Evolutionary conservation across 2,329 filamentous ascomycete species (phyloP), one percentile per base, ranked within the genome.

Genomic region (Fusarium pseudonygamai): DNA sequence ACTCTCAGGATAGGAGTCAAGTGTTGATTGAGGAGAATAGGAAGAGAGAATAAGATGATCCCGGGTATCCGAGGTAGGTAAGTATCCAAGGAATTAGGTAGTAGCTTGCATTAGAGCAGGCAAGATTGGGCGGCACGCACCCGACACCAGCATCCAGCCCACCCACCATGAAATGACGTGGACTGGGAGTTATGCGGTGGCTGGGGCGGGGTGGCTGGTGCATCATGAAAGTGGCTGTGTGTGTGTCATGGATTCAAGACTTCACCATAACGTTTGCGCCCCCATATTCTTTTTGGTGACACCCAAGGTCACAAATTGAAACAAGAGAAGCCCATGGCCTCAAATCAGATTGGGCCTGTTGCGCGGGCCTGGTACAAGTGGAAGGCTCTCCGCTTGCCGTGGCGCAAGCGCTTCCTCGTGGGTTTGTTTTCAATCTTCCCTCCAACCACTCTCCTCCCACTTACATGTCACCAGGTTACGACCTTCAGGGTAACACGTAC

Each of bases 401-500:
- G 90, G 90, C 88, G 90, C 60, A 90, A 88, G 71, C 85, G 86
- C 58, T 89, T 91, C 77, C 86, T 92, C 43, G 84, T 90, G 70
- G 90, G 90, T 91, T 79, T 69, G 85, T 80, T 45, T 26, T 43
- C 28, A 12, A 36, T 59, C 43, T 45, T 56, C 34, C 50, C 50
- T 34, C 34, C 46, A 28, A 28, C 39, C 59, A 59, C 46, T 45
- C 53, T 53, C 55, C 47, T 64, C 34, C 50, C 28, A 75, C 75
- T 77, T 72, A 76, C 75, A 77, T 62, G 53, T 52, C 28, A 18
- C 32, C 69, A 92, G 90, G 91, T 73, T 85, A 87, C 76, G 91
- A 93, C 78, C 88, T 92, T 65, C 78, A 88, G 30, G 90, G 90
- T 62, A 92, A 92, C 82, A 92, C 90, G 8, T 93, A 88, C 83